These are phyloP conservation scores for Penicillium palitans DNA, from an alignment of 2,329 filamentous ascomycete genomes.

Conservation along the genomic window DNA sequence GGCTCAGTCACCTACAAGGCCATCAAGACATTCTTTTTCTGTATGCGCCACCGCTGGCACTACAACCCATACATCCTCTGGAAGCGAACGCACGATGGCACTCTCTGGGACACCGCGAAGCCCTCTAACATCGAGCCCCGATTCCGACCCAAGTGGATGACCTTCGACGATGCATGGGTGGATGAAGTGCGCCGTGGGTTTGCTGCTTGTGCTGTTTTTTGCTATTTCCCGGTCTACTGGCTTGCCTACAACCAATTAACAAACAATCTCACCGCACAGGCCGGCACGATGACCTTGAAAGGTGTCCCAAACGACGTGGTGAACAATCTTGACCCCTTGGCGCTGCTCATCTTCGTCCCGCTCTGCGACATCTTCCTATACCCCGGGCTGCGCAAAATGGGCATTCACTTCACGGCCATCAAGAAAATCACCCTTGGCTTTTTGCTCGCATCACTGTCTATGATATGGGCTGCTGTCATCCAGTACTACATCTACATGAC, in stretches of 20 bases:
- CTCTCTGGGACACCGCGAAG: not conserved
- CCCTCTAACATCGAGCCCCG: constrained; percentile 8
- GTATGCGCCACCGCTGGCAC: not conserved
- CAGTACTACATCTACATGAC: not conserved
- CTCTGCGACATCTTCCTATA: not conserved
- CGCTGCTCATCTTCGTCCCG: not conserved
- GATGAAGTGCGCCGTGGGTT: constrained; percentile 72
- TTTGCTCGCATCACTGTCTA: not conserved
- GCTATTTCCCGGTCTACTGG: constrained; percentile 42
- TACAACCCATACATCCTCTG: not conserved
- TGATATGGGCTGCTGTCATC: not conserved
- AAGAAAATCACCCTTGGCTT: not conserved
- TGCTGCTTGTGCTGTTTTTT: constrained; percentile 68
- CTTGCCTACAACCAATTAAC: constrained; percentile 56
- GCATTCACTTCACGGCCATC: not conserved
- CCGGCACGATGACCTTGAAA: constrained; percentile 53
- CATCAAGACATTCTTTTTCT: not conserved
- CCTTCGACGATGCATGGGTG: constrained; percentile 77
- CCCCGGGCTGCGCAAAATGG: not conserved
- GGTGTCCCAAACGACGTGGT: not conserved
- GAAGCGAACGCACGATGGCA: not conserved
- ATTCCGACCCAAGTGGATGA: constrained; percentile 20
- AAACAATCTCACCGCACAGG: constrained; percentile 57
- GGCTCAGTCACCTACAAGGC: not conserved
- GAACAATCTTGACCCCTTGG: not conserved